Base-by-base conservation (phyloP, 176 grass and related monocot species). In the Aechmea fasciata region DNA sequence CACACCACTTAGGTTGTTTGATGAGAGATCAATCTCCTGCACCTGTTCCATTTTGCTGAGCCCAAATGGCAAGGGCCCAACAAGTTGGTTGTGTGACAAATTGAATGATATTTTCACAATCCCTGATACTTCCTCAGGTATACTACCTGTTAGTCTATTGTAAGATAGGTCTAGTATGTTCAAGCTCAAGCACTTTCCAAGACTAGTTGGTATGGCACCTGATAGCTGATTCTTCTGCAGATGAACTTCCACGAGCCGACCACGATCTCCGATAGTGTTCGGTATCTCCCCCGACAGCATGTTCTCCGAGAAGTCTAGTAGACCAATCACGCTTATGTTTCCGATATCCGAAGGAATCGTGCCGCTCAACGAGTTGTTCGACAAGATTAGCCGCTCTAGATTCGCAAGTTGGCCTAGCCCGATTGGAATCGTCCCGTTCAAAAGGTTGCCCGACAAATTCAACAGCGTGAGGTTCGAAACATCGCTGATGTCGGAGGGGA, bases 391-490 rank as follows among this genome's bases (percentile, higher is more conserved):
- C 18, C 12, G 63, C 65, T 97, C 70, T 22, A 97, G 69, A 3
- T 7, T 70, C 11, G 52, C 51, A 8, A 90, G 61, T 1, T 28
- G 3, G 64, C 83, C 83, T 47, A 97, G 77, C 29, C 81, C 87
- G 11, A 10, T 15, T 13, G 93, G 93, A 19, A 97, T 80, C 1
- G 83, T 57, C 59, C 86, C 89, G 41, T 81, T 80, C 0, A 97
- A 68, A 70, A 48, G 28, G 69, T 97, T 97, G 83, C 81, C 81
- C 0, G 89, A 92, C 70, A 97, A 74, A 70, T 92, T 92, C 76
- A 97, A 69, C 62, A 87, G 81, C 13, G 74, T 79, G 54, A 97
- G 74, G 68, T 83, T 97, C 41, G 75, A 81, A 4, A 90, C 14
- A 13, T 85, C 79, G 25, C 83, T 83, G 0, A 97, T 83, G 72